phyloP scores from a whole-genome alignment of 257 asterid genomes.

The Nyctanthes arbortristis region DNA sequence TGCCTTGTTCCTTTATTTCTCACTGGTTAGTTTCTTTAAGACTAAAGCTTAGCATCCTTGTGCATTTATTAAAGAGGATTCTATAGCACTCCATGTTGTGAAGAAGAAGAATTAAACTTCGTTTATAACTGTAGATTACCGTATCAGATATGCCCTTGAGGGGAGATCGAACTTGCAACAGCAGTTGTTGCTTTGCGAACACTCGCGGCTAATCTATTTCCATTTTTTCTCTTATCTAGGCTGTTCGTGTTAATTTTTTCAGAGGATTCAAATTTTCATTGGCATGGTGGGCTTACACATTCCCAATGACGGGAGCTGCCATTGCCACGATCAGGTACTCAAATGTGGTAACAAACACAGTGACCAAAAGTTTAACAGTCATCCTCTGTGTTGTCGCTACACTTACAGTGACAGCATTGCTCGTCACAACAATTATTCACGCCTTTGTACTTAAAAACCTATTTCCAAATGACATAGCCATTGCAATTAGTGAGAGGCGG shows the following conservation, averaged over 20 bases:
- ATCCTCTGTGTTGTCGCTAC: slow-evolving; percentile 54
- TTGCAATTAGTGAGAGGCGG: slow-evolving; percentile 61
- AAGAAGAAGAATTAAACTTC: too few relatives aligned
- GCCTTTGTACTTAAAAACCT: slow-evolving; percentile 63
- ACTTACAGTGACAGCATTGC: slow-evolving; percentile 50
- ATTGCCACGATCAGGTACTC: slow-evolving; percentile 58
- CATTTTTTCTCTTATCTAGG: slow-evolving; percentile 36
- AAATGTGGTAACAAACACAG: slow-evolving; percentile 28
- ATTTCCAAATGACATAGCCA: slow-evolving; percentile 78
- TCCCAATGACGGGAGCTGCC: slow-evolving; percentile 66
- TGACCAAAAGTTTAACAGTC: slow-evolving; percentile 39
- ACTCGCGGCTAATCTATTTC: background rate
- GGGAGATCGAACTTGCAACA: too few relatives aligned
- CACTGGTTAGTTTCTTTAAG: slow-evolving; percentile 49
- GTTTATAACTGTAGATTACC: too few relatives aligned
- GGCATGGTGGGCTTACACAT: slow-evolving; percentile 70
- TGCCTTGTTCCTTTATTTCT: slow-evolving; percentile 79
- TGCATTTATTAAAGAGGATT: too few relatives aligned
- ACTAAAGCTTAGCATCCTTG: too few relatives aligned
- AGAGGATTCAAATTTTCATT: slow-evolving; percentile 69
- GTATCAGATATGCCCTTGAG: too few relatives aligned
- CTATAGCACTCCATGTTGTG: too few relatives aligned
- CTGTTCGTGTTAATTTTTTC: slow-evolving; percentile 77
- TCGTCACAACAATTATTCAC: slow-evolving; percentile 63
- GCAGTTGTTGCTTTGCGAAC: too few relatives aligned